Base-by-base conservation (phyloP, 805 yeast genomes). In the Ogataea methanolica region DNA sequence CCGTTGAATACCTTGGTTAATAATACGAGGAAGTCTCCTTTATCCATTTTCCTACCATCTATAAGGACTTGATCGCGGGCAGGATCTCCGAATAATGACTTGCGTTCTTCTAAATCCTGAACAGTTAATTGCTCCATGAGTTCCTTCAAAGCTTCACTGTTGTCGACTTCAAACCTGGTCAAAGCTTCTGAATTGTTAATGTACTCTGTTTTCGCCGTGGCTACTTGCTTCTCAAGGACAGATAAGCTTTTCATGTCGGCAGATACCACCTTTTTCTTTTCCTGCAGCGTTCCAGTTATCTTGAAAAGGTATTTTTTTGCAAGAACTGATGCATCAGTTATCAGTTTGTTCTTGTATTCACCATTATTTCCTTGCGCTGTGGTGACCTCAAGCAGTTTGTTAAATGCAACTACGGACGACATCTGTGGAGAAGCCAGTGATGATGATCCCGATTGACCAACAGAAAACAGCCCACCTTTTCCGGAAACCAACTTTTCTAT, bases 21-120 rank as follows among this genome's bases (percentile, higher is more conserved):
- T 5, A 42, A 23, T 36, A 36, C 12, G 17, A 53, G 33, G 33
- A 55, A 45, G 2, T 41, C 49, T 4, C 23, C 21, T 36, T 53
- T 55, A 5, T 41, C 23, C 3, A 42, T 23, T 2, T 34, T 33
- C 29, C 36, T 41, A 37, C 43, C 47, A 37, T 48, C 57, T 16
- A 53, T 23, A 23, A 49, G 23, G 9, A 53, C 52, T 16, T 51
- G 46, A 16, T 42, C 47, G 7, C 41, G 46, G 5, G 41, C 49
- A 3, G 59, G 56, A 39, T 55, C 54, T 9, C 59, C 59, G 3
- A 55, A 21, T 36, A 55, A 36, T 1, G 35, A 7, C 26, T 45
- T 43, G 12, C 45, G 47, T 33, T 51, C 49, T 22, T 38, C 17
- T 29, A 34, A 11, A 19, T 48, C 48, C 15, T 47, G 39, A 4